Evolutionary conservation across 257 asterid species (phyloP).

Genomic region (Schizonepeta tenuifolia): DNA sequence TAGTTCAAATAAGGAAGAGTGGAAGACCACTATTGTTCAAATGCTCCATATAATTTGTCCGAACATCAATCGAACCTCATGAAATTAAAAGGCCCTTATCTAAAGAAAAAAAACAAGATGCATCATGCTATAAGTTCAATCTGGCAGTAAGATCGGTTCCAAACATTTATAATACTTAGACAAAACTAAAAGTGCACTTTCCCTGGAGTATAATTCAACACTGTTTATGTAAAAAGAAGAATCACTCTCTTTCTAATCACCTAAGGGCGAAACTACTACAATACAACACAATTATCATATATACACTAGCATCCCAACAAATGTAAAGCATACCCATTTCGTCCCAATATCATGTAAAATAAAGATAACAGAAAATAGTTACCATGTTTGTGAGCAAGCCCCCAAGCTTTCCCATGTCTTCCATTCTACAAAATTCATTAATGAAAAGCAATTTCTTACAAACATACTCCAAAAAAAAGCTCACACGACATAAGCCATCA

Average conservation of each 20-base stretch:
- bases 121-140: neutral
- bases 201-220: neutral
- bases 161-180: neutral
- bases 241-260: neutral
- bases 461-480: neutral
- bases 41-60: neutral
- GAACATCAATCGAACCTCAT: neutral
- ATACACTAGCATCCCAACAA: neutral
- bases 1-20: neutral
- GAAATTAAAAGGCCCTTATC: neutral
- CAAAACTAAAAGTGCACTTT: neutral
- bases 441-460: neutral
- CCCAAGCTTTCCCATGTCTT: slow-evolving; percentile 98
- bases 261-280: neutral
- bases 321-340: neutral
- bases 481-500: neutral
- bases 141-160: neutral
- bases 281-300: slow-evolving; percentile 8
- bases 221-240: neutral
- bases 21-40: neutral
- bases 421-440: slow-evolving; percentile 64
- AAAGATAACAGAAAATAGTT: neutral
- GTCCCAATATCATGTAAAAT: neutral
- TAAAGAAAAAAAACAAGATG: neutral
- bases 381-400: slow-evolving; percentile 85